These are phyloP conservation scores for Krasilnikovozyma curviuscula DNA, from an alignment of 768 basidiomycete genomes.

Conservation along the genomic window DNA sequence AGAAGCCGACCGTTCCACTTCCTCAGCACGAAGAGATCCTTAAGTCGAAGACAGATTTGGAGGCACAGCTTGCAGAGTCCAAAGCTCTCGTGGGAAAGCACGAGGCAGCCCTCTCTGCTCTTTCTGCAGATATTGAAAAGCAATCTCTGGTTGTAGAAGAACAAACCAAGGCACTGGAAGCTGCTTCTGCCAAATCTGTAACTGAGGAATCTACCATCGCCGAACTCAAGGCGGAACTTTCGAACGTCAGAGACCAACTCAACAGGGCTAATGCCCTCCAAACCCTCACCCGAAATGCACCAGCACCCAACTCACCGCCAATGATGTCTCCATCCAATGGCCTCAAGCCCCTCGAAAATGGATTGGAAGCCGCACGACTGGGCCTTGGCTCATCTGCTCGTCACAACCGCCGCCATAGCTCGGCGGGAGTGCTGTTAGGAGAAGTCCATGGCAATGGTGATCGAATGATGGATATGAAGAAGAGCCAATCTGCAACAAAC, in stretches of 20 bases:
- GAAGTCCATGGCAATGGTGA: constrained; percentile 3
- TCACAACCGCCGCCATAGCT: constrained; percentile 15
- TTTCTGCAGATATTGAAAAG: too few species aligned
- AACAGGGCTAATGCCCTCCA: constrained; percentile 89
- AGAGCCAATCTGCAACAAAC: constrained; percentile 48
- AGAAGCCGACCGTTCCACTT: constrained; percentile 49
- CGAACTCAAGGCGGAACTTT: constrained; percentile 79
- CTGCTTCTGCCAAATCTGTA: constrained; percentile 35
- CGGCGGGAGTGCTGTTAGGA: constrained; percentile 17
- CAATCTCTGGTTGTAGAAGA: too few species aligned
- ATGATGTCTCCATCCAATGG: too few species aligned
- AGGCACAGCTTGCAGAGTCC: constrained; percentile 61
- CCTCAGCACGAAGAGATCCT: constrained; percentile 55
- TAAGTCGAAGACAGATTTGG: constrained; percentile 53
- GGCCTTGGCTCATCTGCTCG: too few species aligned
- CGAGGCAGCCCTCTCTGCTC: constrained; percentile 59
- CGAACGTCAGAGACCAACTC: constrained; percentile 79
- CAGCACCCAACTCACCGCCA: constrained; percentile 30
- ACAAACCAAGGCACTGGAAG: constrained; percentile 57
- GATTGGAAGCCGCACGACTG: too few species aligned
- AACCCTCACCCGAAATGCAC: constrained; percentile 52
- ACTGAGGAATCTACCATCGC: constrained; percentile 76
- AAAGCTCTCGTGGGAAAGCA: constrained; percentile 54
- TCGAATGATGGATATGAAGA: constrained; percentile 51
- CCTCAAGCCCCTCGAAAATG: too few species aligned